Base-by-base conservation (phyloP, 352 stramenopile genomes). In the Peronospora farinosa region DNA sequence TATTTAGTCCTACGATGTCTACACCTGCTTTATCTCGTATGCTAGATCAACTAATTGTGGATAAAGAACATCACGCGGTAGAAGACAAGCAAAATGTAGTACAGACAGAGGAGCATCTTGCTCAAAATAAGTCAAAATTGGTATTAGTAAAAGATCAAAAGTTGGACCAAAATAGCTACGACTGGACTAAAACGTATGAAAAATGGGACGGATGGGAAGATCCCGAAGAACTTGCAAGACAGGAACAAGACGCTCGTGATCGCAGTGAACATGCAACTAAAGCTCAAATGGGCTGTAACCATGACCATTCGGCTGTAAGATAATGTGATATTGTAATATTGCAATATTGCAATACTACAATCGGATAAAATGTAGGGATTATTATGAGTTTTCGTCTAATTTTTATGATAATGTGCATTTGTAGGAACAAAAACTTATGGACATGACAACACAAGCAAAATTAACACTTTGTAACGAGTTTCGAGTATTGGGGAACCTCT, bases 361-460 rank as follows among this genome's bases (percentile, higher is more conserved):
- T n/a, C n/a, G n/a, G n/a, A n/a, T n/a, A 27, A 27, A 7, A 7
- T 27, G 6, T 27, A 27, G 23, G 6, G 6, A 27, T 27, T 5
- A 4, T 27, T n/a, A 2, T 27, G 23, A 27, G 1, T 0, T 4
- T 27, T 27, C 3, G 23, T 27, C 23, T 27, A 27, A 16, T 43
- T 12, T 27, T 4, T 21, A 6, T 15, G 4, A 54, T 39, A 16
- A 41, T 55, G 46, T 23, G 0, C 12, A 35, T 25, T 0, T 53
- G 13, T 13, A 71, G 63, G 82, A 93, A 64, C 79, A 91, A 72
- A 83, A 78, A 54, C 64, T 93, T 40, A 93, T 93, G 82, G 82
- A 93, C 50, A 91, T 91, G 82, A 74, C 63, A 8, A 88, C 79
- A 3, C 19, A 47, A 10, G 65, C 63, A 11, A 93, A 93, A 43